phyloP scores from a whole-genome alignment of 768 basidiomycete species.

The Mycena kentingensis region DNA sequence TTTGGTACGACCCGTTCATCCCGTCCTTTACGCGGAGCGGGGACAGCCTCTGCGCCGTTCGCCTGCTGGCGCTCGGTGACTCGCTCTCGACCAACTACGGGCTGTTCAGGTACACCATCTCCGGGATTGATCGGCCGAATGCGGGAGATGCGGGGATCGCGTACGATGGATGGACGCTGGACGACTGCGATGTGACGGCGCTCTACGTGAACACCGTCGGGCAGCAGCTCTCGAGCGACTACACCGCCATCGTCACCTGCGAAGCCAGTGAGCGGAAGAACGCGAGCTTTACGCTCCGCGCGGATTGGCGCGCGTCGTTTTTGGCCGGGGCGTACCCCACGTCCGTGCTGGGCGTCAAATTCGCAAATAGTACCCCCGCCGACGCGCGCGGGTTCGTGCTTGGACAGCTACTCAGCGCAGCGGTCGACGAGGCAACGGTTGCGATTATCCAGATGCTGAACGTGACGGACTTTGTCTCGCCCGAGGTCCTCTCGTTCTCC shows the following conservation, averaged over 20 bases:
- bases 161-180: not conserved
- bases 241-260: not conserved
- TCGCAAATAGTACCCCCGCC: not conserved
- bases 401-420: not conserved
- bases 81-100: slow-evolving; percentile 10
- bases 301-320: not conserved
- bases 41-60: not conserved
- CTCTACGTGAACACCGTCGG: not conserved
- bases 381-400: too few species aligned
- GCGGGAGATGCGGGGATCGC: not conserved
- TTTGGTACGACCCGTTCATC: slow-evolving; percentile 3
- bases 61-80: slow-evolving; percentile 4
- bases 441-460: not conserved
- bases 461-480: not conserved
- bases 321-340: not conserved
- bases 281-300: not conserved
- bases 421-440: not conserved
- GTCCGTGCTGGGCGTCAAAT: not conserved
- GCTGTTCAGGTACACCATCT: slow-evolving; percentile 3
- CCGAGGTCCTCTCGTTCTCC: not conserved
- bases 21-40: not conserved
- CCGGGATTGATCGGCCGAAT: not conserved
- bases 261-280: not conserved
- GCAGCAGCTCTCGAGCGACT: not conserved
- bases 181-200: not conserved